phyloP scores from a whole-genome alignment of 148 eudicot species.

The Chenopodium quinoa region DNA sequence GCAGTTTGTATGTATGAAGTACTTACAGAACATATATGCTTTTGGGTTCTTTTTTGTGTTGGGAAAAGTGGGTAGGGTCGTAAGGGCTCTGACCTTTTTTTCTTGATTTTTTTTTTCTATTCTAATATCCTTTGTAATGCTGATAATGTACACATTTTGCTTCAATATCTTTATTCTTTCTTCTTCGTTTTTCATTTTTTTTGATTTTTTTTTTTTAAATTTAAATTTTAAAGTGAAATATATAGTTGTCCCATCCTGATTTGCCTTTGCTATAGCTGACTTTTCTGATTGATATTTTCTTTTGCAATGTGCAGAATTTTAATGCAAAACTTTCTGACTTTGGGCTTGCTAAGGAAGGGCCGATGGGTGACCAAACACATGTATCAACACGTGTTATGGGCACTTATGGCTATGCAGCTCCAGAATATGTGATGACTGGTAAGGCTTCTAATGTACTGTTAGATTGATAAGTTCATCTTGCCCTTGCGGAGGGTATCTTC shows the following conservation, averaged over 20 bases:
- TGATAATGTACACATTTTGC: not conserved
- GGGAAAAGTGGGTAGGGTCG: not conserved
- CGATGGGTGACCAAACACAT: conserved; percentile 81
- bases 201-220: not conserved
- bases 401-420: conserved; percentile 92
- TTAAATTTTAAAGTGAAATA: not conserved
- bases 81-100: not conserved
- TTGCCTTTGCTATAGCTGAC: not conserved
- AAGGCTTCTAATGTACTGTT: conserved; percentile 11
- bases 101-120: no score
- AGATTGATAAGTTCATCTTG: not conserved
- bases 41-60: not conserved
- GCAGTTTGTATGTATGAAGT: not conserved
- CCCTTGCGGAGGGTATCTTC: not conserved
- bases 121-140: not conserved
- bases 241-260: not conserved
- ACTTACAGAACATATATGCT: not conserved
- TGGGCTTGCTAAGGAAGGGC: conserved; percentile 89
- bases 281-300: conserved; percentile 6
- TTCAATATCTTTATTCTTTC: not conserved
- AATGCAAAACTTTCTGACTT: conserved; percentile 90
- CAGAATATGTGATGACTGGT: conserved; percentile 90
- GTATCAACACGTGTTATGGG: conserved; percentile 95
- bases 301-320: conserved; percentile 50
- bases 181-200: not conserved